Percentiles rank a stretch among this genome's conserved stretches.
These are phyloP conservation scores for Blastobotrys arbuscula DNA, from an alignment of 1,139 yeast species.

Conservation along the genomic window DNA sequence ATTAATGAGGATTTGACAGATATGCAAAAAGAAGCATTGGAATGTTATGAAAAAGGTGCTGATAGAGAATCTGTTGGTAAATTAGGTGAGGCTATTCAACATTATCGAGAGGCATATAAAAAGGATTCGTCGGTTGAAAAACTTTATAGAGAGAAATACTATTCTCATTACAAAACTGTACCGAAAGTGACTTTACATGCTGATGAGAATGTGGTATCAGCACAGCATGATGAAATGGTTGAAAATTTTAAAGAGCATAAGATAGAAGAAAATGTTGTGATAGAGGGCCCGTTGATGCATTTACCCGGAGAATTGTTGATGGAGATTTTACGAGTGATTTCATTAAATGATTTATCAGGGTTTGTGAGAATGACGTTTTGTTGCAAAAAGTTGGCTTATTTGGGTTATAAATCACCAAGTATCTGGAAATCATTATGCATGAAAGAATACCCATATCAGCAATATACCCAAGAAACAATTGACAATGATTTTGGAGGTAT, in stretches of 20 bases:
- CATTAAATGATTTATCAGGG: slow-evolving; percentile 47
- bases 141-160: slow-evolving; percentile 51
- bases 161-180: slow-evolving; percentile 17
- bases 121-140: slow-evolving; percentile 55
- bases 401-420: slow-evolving; percentile 53
- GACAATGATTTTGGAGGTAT: slow-evolving; percentile 15
- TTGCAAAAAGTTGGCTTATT: slow-evolving; percentile 54
- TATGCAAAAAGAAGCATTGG: slow-evolving; percentile 43
- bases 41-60: slow-evolving; percentile 62
- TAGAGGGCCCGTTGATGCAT: slow-evolving; percentile 46
- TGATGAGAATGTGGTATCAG: neutral
- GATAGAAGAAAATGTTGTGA: slow-evolving; percentile 33
- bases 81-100: slow-evolving; percentile 72
- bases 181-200: neutral
- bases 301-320: slow-evolving; percentile 64
- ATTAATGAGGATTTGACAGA: slow-evolving; percentile 18
- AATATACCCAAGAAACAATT: slow-evolving; percentile 23
- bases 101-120: slow-evolving; percentile 67
- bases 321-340: slow-evolving; percentile 48
- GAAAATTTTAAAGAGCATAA: slow-evolving; percentile 8
- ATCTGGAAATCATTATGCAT: slow-evolving; percentile 56
- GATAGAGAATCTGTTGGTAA: slow-evolving; percentile 68
- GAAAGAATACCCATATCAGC: slow-evolving; percentile 53
- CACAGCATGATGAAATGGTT: slow-evolving; percentile 10
- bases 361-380: slow-evolving; percentile 62